phyloP scores from a whole-genome alignment of 768 basidiomycete genomes.

The Rhodotorula graminis region DNA sequence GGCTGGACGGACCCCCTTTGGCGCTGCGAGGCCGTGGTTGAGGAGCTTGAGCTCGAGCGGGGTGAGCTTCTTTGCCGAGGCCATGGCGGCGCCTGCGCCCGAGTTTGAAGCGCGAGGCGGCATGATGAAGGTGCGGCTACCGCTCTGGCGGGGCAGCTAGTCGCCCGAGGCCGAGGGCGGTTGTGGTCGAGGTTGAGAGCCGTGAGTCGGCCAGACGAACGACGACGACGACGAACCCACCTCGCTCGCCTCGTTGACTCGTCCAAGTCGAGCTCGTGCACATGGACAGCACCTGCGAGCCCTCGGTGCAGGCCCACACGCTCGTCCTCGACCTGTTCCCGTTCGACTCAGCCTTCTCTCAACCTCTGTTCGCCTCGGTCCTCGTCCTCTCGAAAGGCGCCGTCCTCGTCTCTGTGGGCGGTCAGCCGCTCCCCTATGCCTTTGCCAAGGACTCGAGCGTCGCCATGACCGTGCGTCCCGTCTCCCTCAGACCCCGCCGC shows the following conservation, averaged over 20 bases:
- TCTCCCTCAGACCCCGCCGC: not conserved
- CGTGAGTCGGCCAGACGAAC: no score
- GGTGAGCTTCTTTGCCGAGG: constrained; percentile 15
- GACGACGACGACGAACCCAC: no score
- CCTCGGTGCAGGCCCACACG: not conserved
- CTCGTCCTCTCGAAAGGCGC: not conserved
- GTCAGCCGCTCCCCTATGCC: not conserved
- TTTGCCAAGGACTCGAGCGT: constrained; percentile 18
- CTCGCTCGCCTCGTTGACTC: not conserved
- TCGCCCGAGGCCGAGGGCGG: not conserved
- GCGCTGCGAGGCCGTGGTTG: constrained; percentile 15
- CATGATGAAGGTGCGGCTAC: not conserved
- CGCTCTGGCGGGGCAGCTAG: not conserved
- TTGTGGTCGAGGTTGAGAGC: no score
- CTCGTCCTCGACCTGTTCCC: constrained; percentile 7
- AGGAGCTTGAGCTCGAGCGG: constrained; percentile 28
- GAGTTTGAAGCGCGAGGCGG: constrained; percentile 11
- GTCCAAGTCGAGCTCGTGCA: no score
- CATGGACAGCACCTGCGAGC: not conserved
- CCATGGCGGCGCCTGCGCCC: not conserved
- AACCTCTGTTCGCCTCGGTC: constrained; percentile 25
- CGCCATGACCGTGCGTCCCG: constrained; percentile 22
- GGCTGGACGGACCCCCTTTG: constrained; percentile 1
- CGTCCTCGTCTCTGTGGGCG: constrained; percentile 16
- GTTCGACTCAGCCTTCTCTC: constrained; percentile 1